Evolutionary conservation across 305 asterid species (phyloP), one percentile per base, ranked within the genome.

Genomic region (Fraxinus latifolia): DNA sequence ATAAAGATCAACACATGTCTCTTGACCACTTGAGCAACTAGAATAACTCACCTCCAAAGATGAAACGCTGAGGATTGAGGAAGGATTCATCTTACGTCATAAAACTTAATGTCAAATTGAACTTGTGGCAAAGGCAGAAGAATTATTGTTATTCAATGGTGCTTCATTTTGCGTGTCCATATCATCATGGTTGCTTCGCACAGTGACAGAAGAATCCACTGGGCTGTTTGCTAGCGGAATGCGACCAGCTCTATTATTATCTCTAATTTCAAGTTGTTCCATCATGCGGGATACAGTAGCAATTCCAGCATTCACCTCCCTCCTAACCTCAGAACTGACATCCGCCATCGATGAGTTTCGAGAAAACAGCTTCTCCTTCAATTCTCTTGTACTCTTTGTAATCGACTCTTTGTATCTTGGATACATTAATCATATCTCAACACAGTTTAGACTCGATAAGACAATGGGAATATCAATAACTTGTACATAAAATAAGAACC

Each of bases 301-400:
- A 76, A 93, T 89, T 81, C 97, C 98, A 50, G 91, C 92, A 87
- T 89, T 90, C 76, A 90, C 90, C 88, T 91, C 96, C 85, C 91
- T 92, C 90, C 89, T 87, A 53, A 87, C 96, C 81, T 93, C 98
- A 78, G 92, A 86, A 78, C 97, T 89, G 73, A 91, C 88, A 77
- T 94, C 98, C 29, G 93, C 87, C 93, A 93, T 87, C 32, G 97
- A 91, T 76, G 91, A 78, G 91, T 89, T 93, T 73, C 94, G 91
- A 71, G 97, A 89, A 84, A 95, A 94, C 78, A 95, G 86, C 89
- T 89, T 93, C 81, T 95, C 99, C 87, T 91, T 95, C 97, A 92
- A 92, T 77, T 91, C 98, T 86, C 85, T 90, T 12, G 97, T 94
- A 75, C 90, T 91, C 92, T 92, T 93, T 8, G 96, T 85, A 85